These are phyloP conservation scores for Dactylellina leptospora DNA, from an alignment of 2,329 filamentous ascomycete genomes.

Conservation along the genomic window DNA sequence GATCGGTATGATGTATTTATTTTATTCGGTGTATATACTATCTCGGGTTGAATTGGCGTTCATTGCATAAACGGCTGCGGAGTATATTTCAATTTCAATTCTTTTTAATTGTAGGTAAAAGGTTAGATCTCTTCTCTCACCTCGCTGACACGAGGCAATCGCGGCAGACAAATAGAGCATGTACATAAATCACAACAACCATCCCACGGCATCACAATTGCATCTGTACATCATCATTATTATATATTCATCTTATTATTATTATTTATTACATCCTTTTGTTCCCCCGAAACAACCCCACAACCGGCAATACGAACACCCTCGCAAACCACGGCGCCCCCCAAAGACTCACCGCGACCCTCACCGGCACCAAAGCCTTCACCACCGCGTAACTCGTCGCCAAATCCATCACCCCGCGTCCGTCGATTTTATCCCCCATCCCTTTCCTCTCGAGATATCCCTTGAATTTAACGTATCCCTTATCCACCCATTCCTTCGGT, in stretches of 20 bases:
- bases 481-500: conserved; percentile 63
- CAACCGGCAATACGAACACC: conserved; percentile 66
- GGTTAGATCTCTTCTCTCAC: too few species aligned
- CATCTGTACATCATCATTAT: neutral
- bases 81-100: too few species aligned
- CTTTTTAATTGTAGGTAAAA: too few species aligned
- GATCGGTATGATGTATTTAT: too few species aligned
- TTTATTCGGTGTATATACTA: neutral
- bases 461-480: conserved; percentile 78
- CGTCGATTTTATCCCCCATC: conserved; percentile 56
- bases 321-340: conserved; percentile 91
- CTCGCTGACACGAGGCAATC: too few species aligned
- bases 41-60: neutral
- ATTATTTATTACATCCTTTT: neutral
- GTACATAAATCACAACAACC: too few species aligned
- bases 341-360: conserved; percentile 83
- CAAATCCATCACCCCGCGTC: conserved; percentile 62
- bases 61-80: too few species aligned
- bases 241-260: neutral
- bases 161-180: too few species aligned
- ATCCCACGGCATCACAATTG: too few species aligned
- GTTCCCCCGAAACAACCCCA: conserved; percentile 54
- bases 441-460: conserved; percentile 70
- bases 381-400: conserved; percentile 91
- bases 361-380: conserved; percentile 80